Conservation (phyloP, 2,329 filamentous ascomycete genomes). For the Xylariales sp. region DNA sequence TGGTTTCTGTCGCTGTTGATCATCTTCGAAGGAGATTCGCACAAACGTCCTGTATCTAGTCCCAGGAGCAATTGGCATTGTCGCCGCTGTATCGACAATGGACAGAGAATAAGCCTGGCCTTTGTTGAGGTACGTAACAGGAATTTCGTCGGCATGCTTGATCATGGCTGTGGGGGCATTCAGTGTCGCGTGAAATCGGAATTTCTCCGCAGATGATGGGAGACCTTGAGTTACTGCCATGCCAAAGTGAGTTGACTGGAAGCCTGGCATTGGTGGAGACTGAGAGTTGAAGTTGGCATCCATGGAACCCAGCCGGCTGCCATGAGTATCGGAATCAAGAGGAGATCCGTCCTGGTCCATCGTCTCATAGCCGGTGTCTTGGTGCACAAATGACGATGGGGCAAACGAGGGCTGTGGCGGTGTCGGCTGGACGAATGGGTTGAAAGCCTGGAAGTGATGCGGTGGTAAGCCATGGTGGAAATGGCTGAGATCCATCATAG, state of each 20-base stretch:
- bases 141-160: constrained; percentile 83
- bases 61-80: constrained; percentile 52
- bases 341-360: constrained; percentile 73
- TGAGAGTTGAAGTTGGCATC: constrained; percentile 59
- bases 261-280: constrained; percentile 55
- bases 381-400: constrained; percentile 75
- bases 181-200: constrained; percentile 84
- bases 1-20: constrained; percentile 82
- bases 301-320: constrained; percentile 49
- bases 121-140: constrained; percentile 97
- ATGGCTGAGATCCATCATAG: constrained; percentile 60
- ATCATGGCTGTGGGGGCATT: constrained; percentile 97
- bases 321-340: constrained; percentile 50
- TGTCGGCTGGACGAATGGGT: constrained; percentile 64
- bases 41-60: constrained; percentile 84
- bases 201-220: constrained; percentile 61
- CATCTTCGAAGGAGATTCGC: constrained; percentile 95
- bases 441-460: constrained; percentile 58
- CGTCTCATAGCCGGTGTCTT: constrained; percentile 73
- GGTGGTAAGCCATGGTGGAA: constrained; percentile 56
- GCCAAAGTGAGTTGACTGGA: constrained; percentile 47
- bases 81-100: constrained; percentile 70
- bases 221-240: constrained; percentile 41
- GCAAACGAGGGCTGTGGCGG: constrained; percentile 60
- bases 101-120: constrained; percentile 89